These are phyloP conservation scores for Lachancea nothofagi DNA, from an alignment of 805 yeast species.

Conservation along the genomic window DNA sequence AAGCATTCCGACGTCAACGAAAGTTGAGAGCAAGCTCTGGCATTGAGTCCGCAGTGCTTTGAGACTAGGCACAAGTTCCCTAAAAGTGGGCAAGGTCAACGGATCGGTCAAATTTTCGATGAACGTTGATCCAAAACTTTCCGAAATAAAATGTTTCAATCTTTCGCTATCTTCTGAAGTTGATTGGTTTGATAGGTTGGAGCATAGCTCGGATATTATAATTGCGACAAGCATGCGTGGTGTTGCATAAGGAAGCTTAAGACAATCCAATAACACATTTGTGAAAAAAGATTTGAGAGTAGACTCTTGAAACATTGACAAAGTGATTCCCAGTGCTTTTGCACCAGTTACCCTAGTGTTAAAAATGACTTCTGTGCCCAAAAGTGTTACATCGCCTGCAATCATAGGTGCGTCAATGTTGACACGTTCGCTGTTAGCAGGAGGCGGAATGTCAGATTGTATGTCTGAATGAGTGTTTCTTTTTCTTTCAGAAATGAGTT, in stretches of 20 bases:
- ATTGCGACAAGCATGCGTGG: conserved; percentile 70
- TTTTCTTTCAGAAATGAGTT: conserved; percentile 30
- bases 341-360: conserved; percentile 74
- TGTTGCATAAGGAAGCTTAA: conserved; percentile 66
- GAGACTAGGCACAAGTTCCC: conserved; percentile 83
- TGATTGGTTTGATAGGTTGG: conserved; percentile 18
- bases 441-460: conserved; percentile 40
- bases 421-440: conserved; percentile 52
- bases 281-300: conserved; percentile 38
- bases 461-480: conserved; percentile 23
- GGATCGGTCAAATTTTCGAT: conserved; percentile 30
- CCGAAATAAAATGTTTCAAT: conserved; percentile 29
- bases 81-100: conserved; percentile 43
- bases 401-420: conserved; percentile 92
- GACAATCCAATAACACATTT: conserved; percentile 35
- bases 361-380: conserved; percentile 69
- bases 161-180: conserved; percentile 12
- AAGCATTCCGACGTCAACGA: conserved; percentile 70
- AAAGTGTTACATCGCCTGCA: conserved; percentile 82
- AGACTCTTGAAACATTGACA: conserved; percentile 44
- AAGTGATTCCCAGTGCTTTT: conserved; percentile 61
- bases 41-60: conserved; percentile 85
- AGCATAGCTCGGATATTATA: conserved; percentile 64
- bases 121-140: conserved; percentile 34
- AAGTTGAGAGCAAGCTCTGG: conserved; percentile 70